Evolutionary conservation across 139 green algal genomes (phyloP).

Genomic region (Mychonastes homosphaera): DNA sequence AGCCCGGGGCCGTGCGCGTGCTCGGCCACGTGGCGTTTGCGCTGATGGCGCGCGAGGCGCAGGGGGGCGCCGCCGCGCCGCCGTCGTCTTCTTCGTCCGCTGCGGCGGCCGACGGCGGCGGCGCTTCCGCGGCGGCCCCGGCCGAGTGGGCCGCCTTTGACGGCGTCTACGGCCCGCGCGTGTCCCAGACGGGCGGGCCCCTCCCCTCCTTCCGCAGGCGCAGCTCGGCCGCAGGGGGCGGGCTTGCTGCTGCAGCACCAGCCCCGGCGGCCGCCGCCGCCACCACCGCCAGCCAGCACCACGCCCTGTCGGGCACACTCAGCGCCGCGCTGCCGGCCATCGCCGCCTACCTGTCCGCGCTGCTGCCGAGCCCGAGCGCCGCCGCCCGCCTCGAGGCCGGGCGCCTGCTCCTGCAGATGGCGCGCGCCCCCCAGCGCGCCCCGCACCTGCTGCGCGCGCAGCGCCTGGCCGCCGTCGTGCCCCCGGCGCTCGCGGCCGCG

Average conservation of each 20-base stretch:
- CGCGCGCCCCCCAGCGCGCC: background rate
- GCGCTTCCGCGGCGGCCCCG: too few species aligned
- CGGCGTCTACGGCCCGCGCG: too few species aligned
- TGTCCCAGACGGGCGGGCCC: too few species aligned
- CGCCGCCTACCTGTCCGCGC: background rate
- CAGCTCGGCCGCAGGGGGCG: too few species aligned
- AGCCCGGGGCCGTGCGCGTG: slow-evolving; percentile 12
- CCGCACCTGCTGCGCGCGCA: background rate
- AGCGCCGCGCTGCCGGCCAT: background rate
- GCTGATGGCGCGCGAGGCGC: background rate
- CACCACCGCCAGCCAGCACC: background rate
- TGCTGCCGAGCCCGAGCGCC: slow-evolving; percentile 5
- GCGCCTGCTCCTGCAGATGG: slow-evolving; percentile 6
- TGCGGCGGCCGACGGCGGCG: too few species aligned
- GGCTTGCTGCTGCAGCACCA: too few species aligned
- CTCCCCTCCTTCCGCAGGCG: too few species aligned
- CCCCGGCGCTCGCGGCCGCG: slow-evolving; percentile 10
- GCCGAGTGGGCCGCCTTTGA: too few species aligned
- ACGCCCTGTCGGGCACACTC: background rate
- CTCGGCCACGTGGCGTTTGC: slow-evolving; percentile 11
- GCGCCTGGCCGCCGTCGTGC: slow-evolving; percentile 8
- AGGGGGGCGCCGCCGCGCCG: too few species aligned
- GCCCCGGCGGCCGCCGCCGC: too few species aligned
- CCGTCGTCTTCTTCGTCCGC: too few species aligned
- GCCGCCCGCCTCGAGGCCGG: slow-evolving; percentile 15